Percentiles rank a stretch among this genome's conserved stretches.
phyloP scores from a whole-genome alignment of 2,329 filamentous ascomycete genomes.

The Trichophyton verrucosum region DNA sequence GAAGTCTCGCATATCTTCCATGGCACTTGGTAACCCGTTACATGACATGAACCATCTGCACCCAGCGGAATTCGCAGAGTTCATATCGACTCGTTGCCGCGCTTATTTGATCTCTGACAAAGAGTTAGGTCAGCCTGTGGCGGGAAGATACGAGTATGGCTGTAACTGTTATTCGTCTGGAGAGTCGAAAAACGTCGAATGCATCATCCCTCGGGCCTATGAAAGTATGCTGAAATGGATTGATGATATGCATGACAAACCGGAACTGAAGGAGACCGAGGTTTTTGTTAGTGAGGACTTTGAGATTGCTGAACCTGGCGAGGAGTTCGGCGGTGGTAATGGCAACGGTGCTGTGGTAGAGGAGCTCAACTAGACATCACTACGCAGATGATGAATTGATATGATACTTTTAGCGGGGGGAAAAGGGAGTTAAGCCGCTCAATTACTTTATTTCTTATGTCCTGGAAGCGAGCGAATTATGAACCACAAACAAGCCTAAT shows the following conservation, averaged over 20 bases:
- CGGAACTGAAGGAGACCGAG: constrained; percentile 14
- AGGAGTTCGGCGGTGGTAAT: background rate
- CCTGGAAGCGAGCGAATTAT: background rate
- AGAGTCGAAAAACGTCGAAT: constrained; percentile 47
- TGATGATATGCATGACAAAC: constrained; percentile 20
- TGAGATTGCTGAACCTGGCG: constrained; percentile 5
- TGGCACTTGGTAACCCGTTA: constrained; percentile 30
- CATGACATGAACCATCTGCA: constrained; percentile 22
- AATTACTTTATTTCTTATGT: background rate
- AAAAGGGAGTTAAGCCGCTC: background rate
- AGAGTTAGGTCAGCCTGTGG: constrained; percentile 42
- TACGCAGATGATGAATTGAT: background rate
- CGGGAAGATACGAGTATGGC: constrained; percentile 44
- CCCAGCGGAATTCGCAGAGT: constrained; percentile 19
- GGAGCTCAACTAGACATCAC: background rate
- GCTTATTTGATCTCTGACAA: constrained; percentile 47
- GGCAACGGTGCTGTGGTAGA: background rate
- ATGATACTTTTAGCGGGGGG: background rate
- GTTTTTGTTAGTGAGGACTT: constrained; percentile 10
- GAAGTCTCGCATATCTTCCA: constrained; percentile 28
- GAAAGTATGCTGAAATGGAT: constrained; percentile 49
- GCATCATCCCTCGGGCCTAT: constrained; percentile 47
- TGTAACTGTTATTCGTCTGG: constrained; percentile 60
- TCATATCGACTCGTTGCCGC: constrained; percentile 43
- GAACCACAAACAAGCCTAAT: background rate